Conservation (phyloP, 2,329 filamentous ascomycete species). For the Nemania serpens region DNA sequence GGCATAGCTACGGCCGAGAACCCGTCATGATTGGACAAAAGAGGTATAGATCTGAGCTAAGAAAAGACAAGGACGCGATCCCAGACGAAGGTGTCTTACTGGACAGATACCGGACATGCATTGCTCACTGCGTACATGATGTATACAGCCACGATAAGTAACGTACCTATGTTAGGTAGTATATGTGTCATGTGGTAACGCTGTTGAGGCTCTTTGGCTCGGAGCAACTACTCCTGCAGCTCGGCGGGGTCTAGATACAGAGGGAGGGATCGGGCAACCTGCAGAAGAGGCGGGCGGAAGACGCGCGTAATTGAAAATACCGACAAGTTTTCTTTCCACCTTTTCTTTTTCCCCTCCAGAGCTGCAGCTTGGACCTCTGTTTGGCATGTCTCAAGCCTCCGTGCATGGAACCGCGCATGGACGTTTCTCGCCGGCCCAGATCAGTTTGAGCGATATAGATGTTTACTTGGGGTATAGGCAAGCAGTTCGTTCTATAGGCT, state of each 20-base stretch:
- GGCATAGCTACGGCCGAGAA: not conserved
- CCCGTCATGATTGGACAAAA: not conserved
- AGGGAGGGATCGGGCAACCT: too few species aligned
- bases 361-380: too few species aligned
- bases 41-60: not conserved
- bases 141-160: not conserved
- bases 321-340: too few species aligned
- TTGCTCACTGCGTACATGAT: not conserved
- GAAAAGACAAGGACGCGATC: not conserved
- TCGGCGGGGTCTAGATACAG: not conserved
- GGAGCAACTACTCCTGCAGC: slow-evolving; percentile 16
- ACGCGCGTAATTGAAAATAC: too few species aligned
- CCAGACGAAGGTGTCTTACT: not conserved
- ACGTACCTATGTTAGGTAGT: not conserved
- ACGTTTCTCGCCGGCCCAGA: too few species aligned
- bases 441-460: too few species aligned
- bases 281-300: not conserved
- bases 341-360: too few species aligned
- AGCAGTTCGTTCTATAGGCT: too few species aligned
- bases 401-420: too few species aligned
- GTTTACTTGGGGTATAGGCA: too few species aligned
- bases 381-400: too few species aligned
- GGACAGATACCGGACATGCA: not conserved
- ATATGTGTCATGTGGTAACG: not conserved
- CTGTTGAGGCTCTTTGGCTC: slow-evolving; percentile 11